phyloP scores from a whole-genome alignment of 2,329 filamentous ascomycete species.

The Fusarium phyllophilum region DNA sequence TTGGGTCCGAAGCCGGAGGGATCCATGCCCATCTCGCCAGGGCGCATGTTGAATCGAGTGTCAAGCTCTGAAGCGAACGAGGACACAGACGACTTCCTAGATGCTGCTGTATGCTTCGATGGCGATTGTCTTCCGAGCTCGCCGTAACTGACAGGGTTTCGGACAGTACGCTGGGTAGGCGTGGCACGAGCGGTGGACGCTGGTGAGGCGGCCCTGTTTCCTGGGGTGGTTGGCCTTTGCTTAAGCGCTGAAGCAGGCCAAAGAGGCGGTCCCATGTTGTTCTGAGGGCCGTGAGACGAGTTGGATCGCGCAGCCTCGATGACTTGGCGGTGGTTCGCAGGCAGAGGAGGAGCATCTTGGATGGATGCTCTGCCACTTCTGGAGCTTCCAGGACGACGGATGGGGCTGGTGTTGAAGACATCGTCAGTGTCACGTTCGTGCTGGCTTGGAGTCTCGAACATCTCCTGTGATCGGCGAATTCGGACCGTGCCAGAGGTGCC shows the following conservation, averaged over 20 bases:
- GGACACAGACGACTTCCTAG: slow-evolving; percentile 81
- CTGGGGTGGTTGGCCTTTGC: slow-evolving; percentile 70
- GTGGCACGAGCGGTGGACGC: slow-evolving; percentile 62
- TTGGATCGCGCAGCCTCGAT: slow-evolving; percentile 81
- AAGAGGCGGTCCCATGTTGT: slow-evolving; percentile 83
- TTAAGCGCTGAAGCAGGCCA: slow-evolving; percentile 79
- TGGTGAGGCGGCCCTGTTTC: slow-evolving; percentile 58
- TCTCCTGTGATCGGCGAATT: slow-evolving; percentile 61
- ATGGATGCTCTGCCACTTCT: slow-evolving; percentile 67
- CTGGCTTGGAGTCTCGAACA: slow-evolving; percentile 56
- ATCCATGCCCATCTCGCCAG: slow-evolving; percentile 64
- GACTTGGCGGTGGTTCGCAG: slow-evolving; percentile 81
- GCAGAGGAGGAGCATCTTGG: slow-evolving; percentile 74
- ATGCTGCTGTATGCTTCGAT: slow-evolving; percentile 49
- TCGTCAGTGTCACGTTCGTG: slow-evolving; percentile 54
- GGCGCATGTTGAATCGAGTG: slow-evolving; percentile 81
- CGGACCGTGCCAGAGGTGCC: slow-evolving; percentile 55
- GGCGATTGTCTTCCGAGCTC: slow-evolving; percentile 61
- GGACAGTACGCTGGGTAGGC: slow-evolving; percentile 64
- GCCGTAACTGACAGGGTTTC: slow-evolving; percentile 59
- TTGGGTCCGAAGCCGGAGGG: slow-evolving; percentile 71
- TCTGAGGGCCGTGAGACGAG: slow-evolving; percentile 59
- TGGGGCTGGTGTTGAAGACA: slow-evolving; percentile 49
- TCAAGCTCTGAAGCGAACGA: slow-evolving; percentile 97
- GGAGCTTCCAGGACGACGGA: slow-evolving; percentile 75